phyloP scores from a whole-genome alignment of 208 protist genomes.

The Vickermania spadyakhi region DNA sequence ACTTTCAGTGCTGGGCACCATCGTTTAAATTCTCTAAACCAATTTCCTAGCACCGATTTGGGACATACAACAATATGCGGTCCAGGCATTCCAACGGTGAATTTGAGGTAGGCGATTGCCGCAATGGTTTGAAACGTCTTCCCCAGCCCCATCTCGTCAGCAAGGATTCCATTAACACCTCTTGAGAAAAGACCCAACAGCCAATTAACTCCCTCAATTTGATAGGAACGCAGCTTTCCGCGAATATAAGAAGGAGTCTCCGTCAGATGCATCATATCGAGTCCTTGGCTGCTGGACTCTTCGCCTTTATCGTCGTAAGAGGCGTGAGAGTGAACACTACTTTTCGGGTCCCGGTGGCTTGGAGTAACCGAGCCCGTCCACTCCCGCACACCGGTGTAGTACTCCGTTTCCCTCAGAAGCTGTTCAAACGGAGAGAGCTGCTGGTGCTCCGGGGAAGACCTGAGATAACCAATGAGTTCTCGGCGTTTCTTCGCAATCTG shows the following conservation, averaged over 20 bases:
- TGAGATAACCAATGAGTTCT: slow-evolving; percentile 50
- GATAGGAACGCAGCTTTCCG: slow-evolving; percentile 94
- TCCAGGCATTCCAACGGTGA: slow-evolving; percentile 82
- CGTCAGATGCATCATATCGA: slow-evolving; percentile 61
- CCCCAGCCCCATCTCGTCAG: slow-evolving; percentile 99
- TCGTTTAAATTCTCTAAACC: slow-evolving; percentile 94
- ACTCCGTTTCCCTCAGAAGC: slow-evolving; percentile 74
- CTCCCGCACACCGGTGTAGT: slow-evolving; percentile 77
- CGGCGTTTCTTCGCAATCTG: slow-evolving; percentile 54
- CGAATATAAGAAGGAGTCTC: slow-evolving; percentile 85
- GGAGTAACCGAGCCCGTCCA: slow-evolving; percentile 21
- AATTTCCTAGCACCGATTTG: slow-evolving; percentile 97
- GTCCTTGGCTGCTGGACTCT: slow-evolving; percentile 21
- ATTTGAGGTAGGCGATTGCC: slow-evolving; percentile 93
- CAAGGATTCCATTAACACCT: slow-evolving; percentile 98
- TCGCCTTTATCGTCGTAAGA: slow-evolving; percentile 8
- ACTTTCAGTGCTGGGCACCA: slow-evolving; percentile 93
- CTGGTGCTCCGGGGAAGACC: slow-evolving; percentile 49
- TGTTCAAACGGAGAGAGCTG: slow-evolving; percentile 59
- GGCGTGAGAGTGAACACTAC: slow-evolving; percentile 13
- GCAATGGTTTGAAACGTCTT: slow-evolving; percentile 97
- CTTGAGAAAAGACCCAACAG: slow-evolving; percentile 93
- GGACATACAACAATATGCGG: slow-evolving; percentile 96
- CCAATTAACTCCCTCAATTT: slow-evolving; percentile 99
- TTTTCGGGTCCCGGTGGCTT: slow-evolving; percentile 4